Base-by-base conservation (phyloP, 2,329 filamentous ascomycete species). In the Colletotrichum theobromicola region DNA sequence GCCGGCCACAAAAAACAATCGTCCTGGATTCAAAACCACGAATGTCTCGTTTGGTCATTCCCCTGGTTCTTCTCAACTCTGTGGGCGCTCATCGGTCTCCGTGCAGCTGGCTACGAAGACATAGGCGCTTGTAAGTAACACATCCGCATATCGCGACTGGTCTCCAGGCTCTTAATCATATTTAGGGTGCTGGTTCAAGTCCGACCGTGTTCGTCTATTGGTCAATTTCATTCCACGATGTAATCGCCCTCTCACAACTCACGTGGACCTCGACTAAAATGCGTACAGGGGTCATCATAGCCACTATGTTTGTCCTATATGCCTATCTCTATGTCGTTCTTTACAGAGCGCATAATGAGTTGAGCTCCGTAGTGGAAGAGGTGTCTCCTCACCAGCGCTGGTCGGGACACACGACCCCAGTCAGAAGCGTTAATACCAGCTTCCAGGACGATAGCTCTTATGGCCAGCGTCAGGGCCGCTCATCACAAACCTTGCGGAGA, bases 221-320 rank as follows among this genome's bases (percentile, higher is more conserved):
- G 81, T 85, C 50, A 86, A 86, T 77, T 87, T 87, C 75, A 78
- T 86, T 24, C 84, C 83, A 7, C 80, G 85, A 26, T 86, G 85
- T 74, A 58, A 61, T 64, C 42, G 2, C 28, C 4, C 7, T 8
- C 7, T 32, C 6, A 4, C 30, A 4, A 16, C 34, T 61, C 30
- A n/a, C 18, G 13, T 42, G 60, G n/a, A n/a, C n/a, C 24, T 18
- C 7, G 5, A 12, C 72, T 75, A 7, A 76, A 21, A 16, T 18
- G 9, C 13, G 9, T n/a, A 12, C 15, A 76, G 75, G 73, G 85
- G 34, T 82, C 67, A 86, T 87, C 67, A 85, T 86, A 62, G 75
- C 80, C 61, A 74, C 76, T 34, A 84, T 87, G 68, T 78, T 85
- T 30, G 75, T 70, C 8, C 81, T 87, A 50, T 86, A 87, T 74